Evolutionary conservation across 192 early-diverging fungal genomes (phyloP).

Genomic region (Coemansia sp.): DNA sequence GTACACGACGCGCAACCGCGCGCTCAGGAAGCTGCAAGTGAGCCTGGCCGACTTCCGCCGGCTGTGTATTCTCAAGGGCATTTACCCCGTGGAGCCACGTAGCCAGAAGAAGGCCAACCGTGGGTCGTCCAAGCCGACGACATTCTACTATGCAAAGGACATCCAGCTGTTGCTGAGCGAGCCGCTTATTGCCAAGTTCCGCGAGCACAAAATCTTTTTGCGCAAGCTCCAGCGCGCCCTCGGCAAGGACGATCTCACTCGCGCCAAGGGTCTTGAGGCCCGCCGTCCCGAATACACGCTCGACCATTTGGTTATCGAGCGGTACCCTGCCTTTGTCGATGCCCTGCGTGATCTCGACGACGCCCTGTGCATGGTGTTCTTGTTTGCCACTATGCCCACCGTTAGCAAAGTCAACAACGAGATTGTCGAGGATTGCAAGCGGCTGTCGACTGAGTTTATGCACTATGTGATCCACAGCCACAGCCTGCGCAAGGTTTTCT

Average conservation of each 20-base stretch:
- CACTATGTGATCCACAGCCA: slow-evolving; percentile 82
- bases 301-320: slow-evolving; percentile 94
- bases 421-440: slow-evolving; percentile 73
- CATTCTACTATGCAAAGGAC: slow-evolving; percentile 94
- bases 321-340: slow-evolving; percentile 93
- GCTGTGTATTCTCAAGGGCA: slow-evolving; percentile 97
- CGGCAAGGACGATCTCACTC: slow-evolving; percentile 75
- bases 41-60: slow-evolving; percentile 93
- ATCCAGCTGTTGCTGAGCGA: slow-evolving; percentile 94
- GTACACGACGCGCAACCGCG: slow-evolving; percentile 88
- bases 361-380: slow-evolving; percentile 93
- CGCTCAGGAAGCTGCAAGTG: slow-evolving; percentile 93
- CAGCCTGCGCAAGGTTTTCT: slow-evolving; percentile 84
- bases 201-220: slow-evolving; percentile 88
- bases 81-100: slow-evolving; percentile 95
- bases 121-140: slow-evolving; percentile 86
- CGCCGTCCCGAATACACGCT: slow-evolving; percentile 83
- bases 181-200: slow-evolving; percentile 88
- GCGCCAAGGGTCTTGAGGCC: slow-evolving; percentile 74
- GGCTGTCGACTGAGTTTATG: slow-evolving; percentile 90
- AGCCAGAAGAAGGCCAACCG: slow-evolving; percentile 93
- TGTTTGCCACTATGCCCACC: slow-evolving; percentile 90
- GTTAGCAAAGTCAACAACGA: slow-evolving; percentile 63
- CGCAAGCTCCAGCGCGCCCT: slow-evolving; percentile 87
- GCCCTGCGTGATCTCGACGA: slow-evolving; percentile 96